Evolutionary conservation across 1,284 basidiomycete species (phyloP), one percentile per base, ranked within the genome.

Genomic region (Leccinum subfulvum): DNA sequence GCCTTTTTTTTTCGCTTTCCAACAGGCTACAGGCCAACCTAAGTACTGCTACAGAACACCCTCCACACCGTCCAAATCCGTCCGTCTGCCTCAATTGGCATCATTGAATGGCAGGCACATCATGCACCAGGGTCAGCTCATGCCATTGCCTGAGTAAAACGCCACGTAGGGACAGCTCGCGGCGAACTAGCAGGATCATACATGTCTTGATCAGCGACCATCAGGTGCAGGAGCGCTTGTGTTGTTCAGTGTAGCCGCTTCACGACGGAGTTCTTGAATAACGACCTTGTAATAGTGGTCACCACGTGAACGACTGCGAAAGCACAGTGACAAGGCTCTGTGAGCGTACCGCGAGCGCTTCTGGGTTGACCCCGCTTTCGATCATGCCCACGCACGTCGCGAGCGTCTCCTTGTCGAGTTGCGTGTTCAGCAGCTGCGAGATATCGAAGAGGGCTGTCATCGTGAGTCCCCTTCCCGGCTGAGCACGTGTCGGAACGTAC

Each of bases 341-440:
- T 7, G 16, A 18, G 83, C 88, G 65, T 71, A 94, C 92, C 67
- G 92, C 92, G 57, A 95, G 80, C 2, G 92, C 92, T 69, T 94
- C 91, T 4, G 92, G 90, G 70, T 92, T 93, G 49, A 90, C 90
- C 6, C 92, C 92, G 66, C 85, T 87, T 73, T 95, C 92, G 70
- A 95, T 91, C 84, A 95, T 86, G 62, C 86, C 83, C 16, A 94
- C 84, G 71, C 92, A 94, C 7, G 88, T 92, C 26, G 88, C 89
- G 14, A 95, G 83, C 2, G 91, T 92, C 69, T 92, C 89, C 66
- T 88, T 89, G 76, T 93, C 90, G 30, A 95, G 82, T 59, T 88
- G 85, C 0, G 92, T 93, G 69, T 93, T 91, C 63, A 95, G 76
- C 52, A 95, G 76, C 73, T 92, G 90, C 14, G 92, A 92, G 64